These are phyloP conservation scores for Plasmodium blacklocki DNA, from an alignment of 169 alveolate genomes.

Conservation along the genomic window DNA sequence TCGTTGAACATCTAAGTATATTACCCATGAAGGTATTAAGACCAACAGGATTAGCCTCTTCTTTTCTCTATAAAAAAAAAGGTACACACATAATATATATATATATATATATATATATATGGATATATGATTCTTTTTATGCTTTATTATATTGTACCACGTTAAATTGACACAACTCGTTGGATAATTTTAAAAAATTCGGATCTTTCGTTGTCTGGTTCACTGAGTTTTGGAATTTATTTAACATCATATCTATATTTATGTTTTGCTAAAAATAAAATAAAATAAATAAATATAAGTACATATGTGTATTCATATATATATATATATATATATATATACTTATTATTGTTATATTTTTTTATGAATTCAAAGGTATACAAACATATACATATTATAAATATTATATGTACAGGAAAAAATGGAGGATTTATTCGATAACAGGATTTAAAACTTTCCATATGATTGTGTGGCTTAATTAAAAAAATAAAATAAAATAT, in stretches of 20 bases:
- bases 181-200: slow-evolving; percentile 7
- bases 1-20: slow-evolving; percentile 23
- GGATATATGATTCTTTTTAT: not conserved
- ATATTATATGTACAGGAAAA: not conserved
- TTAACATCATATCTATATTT: slow-evolving; percentile 40
- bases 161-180: slow-evolving; percentile 27
- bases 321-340: not conserved
- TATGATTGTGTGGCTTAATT: not conserved
- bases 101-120: slow-evolving; percentile 8
- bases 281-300: not conserved
- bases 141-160: slow-evolving; percentile 13
- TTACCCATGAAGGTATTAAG: slow-evolving; percentile 36
- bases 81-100: not conserved
- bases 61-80: slow-evolving; percentile 9
- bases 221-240: slow-evolving; percentile 47
- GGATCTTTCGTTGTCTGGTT: slow-evolving; percentile 11
- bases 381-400: not conserved
- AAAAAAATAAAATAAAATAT: no score
- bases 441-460: not conserved
- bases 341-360: not conserved
- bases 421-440: not conserved
- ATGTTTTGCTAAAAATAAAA: slow-evolving; percentile 39
- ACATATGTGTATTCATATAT: not conserved
- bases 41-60: not conserved
- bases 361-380: not conserved